Conservation (phyloP, 2,329 filamentous ascomycete species). For the Fusarium cyanostomum region DNA sequence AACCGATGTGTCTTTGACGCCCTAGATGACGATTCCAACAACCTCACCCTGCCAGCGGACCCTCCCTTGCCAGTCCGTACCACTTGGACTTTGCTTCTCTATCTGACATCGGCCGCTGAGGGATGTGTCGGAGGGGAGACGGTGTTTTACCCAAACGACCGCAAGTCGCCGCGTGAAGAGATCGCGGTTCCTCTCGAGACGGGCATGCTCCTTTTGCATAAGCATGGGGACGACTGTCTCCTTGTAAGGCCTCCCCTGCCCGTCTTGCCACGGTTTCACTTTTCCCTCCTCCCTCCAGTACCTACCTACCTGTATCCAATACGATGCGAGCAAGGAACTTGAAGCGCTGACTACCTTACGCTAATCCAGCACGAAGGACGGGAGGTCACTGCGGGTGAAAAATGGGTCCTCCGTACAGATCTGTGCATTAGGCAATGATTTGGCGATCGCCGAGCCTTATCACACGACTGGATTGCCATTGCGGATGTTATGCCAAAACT, state of each 20-base stretch:
- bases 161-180: conserved; percentile 66
- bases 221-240: conserved; percentile 89
- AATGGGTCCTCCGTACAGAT: conserved; percentile 91
- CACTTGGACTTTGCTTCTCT: conserved; percentile 91
- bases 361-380: conserved; percentile 76
- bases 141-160: conserved; percentile 83
- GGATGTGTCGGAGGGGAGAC: conserved; percentile 89
- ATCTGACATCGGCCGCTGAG: conserved; percentile 78
- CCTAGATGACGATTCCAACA: conserved; percentile 87
- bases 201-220: conserved; percentile 87
- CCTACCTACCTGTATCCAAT: neutral
- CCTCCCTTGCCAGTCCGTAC: conserved; percentile 59
- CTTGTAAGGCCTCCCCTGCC: conserved; percentile 59
- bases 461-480: neutral
- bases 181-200: conserved; percentile 79
- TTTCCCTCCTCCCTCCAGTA: neutral
- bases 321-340: neutral
- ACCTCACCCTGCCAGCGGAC: conserved; percentile 63
- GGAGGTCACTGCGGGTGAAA: conserved; percentile 82
- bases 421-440: conserved; percentile 69
- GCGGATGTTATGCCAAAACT: conserved; percentile 4
- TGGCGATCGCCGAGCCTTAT: conserved; percentile 4
- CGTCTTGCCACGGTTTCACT: conserved; percentile 11
- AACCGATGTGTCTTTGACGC: neutral
- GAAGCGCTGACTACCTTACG: conserved; percentile 7